Evolutionary conservation across 139 green algal species (phyloP).

Genomic region (Nannochloris sp.): DNA sequence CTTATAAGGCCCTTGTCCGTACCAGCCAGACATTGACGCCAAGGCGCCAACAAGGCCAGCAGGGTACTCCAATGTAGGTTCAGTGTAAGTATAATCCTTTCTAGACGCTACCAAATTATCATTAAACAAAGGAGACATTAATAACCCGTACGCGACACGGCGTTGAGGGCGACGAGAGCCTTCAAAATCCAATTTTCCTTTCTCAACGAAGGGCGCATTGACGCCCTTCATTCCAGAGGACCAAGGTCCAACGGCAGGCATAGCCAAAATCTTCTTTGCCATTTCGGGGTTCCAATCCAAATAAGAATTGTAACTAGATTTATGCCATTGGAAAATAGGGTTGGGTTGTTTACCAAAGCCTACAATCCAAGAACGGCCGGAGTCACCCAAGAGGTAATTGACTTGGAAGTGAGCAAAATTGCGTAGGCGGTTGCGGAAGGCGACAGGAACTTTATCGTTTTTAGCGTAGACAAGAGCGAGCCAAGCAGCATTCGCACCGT

Average conservation of each 20-base stretch:
- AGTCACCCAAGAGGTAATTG: slow-evolving; percentile 28
- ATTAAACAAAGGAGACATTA: slow-evolving; percentile 17
- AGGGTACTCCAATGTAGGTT: slow-evolving; percentile 10
- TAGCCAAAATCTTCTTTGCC: not conserved
- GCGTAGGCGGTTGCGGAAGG: slow-evolving; percentile 11
- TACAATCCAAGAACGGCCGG: slow-evolving; percentile 18
- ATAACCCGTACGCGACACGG: slow-evolving; percentile 22
- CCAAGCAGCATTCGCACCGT: slow-evolving; percentile 15
- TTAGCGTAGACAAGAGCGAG: slow-evolving; percentile 11
- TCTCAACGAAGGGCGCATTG: not conserved
- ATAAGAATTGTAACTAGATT: slow-evolving; percentile 7
- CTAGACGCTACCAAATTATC: slow-evolving; percentile 7
- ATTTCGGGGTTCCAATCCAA: not conserved
- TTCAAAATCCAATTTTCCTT: not conserved
- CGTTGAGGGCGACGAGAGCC: slow-evolving; percentile 3
- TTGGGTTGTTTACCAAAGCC: slow-evolving; percentile 16
- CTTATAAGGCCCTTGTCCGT: not conserved
- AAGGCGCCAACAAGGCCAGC: slow-evolving; percentile 10
- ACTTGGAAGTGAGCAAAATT: slow-evolving; percentile 30
- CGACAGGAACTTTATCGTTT: not conserved
- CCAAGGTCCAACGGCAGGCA: not conserved
- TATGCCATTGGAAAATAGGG: slow-evolving; percentile 21
- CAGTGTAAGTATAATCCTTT: slow-evolving; percentile 26
- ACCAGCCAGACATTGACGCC: slow-evolving; percentile 14
- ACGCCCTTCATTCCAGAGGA: not conserved